These are phyloP conservation scores for Quillaja saponaria DNA, from an alignment of 306 rosid species.

Conservation along the genomic window DNA sequence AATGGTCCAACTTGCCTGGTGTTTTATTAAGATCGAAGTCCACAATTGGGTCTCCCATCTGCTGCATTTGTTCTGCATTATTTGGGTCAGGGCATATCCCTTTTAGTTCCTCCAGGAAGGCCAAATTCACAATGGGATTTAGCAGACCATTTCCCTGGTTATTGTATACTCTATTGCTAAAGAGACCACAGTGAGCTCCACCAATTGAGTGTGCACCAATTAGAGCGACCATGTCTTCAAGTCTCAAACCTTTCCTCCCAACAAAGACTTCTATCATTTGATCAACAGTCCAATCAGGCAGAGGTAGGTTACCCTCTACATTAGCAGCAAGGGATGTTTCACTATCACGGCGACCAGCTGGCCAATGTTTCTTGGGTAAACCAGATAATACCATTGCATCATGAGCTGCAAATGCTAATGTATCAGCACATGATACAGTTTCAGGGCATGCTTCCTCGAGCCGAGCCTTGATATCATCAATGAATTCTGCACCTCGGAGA, in stretches of 20 bases:
- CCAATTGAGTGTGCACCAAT: conserved; percentile 73
- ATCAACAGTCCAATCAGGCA: conserved; percentile 28
- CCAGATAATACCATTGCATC: conserved; percentile 42
- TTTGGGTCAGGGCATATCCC: conserved; percentile 24
- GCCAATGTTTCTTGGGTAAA: conserved; percentile 17
- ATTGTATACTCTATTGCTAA: conserved; percentile 38
- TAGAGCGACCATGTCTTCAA: conserved; percentile 55
- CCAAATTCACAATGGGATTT: conserved; percentile 32
- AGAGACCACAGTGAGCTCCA: conserved; percentile 32
- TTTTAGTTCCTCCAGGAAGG: conserved; percentile 12
- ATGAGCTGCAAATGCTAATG: conserved; percentile 42
- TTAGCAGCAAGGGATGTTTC: conserved; percentile 39
- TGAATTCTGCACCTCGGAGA: conserved; percentile 45
- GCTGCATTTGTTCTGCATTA: neutral
- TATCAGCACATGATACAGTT: conserved; percentile 70
- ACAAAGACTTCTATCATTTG: conserved; percentile 28
- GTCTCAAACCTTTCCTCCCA: conserved; percentile 41
- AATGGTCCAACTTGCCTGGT: conserved; percentile 48
- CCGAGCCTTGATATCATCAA: conserved; percentile 58
- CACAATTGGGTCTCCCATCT: conserved; percentile 1
- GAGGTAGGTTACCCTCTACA: conserved; percentile 35
- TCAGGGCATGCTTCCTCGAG: conserved; percentile 53
- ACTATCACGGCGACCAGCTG: conserved; percentile 58
- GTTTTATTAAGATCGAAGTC: conserved; percentile 50
- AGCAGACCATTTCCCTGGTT: conserved; percentile 1